A percentile compares a stretch with the other conserved stretches of the same genome.
These are phyloP conservation scores for Lentinula novae-zelandiae DNA, from an alignment of 1,284 basidiomycete species.

Conservation along the genomic window DNA sequence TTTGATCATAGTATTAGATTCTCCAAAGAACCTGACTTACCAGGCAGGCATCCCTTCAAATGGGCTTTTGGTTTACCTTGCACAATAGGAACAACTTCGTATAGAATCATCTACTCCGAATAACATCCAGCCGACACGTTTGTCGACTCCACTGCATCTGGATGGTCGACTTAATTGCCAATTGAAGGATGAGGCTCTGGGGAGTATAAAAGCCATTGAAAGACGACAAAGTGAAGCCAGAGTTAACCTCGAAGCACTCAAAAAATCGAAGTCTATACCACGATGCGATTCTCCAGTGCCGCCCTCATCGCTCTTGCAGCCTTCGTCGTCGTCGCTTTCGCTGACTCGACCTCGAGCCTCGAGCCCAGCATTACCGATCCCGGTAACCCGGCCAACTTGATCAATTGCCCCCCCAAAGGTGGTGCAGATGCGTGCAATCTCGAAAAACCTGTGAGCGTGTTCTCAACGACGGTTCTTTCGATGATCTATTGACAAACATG, in stretches of 20 bases:
- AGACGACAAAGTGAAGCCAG: neutral
- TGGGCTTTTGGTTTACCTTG: too few relatives aligned
- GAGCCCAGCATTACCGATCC: constrained; percentile 6
- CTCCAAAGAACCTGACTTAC: too few relatives aligned
- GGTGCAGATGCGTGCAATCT: constrained; percentile 9
- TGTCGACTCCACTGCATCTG: too few relatives aligned
- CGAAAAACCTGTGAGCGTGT: neutral
- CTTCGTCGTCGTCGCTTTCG: neutral
- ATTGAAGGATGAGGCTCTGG: neutral
- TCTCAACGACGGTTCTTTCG: neutral
- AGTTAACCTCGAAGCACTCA: neutral
- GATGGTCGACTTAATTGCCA: neutral
- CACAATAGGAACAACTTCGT: too few relatives aligned
- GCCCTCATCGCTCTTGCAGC: neutral
- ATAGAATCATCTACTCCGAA: too few relatives aligned
- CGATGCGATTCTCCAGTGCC: neutral
- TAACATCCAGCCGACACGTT: too few relatives aligned
- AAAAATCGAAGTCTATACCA: neutral
- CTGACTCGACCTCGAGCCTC: neutral
- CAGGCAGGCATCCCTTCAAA: too few relatives aligned
- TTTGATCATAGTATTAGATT: too few relatives aligned
- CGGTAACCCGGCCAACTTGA: constrained; percentile 5
- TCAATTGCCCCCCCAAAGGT: constrained; percentile 5
- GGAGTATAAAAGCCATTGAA: neutral
- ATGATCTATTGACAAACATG: neutral